These are phyloP conservation scores for Cordyceps militaris DNA, from an alignment of 2,329 filamentous ascomycete genomes.

Conservation along the genomic window DNA sequence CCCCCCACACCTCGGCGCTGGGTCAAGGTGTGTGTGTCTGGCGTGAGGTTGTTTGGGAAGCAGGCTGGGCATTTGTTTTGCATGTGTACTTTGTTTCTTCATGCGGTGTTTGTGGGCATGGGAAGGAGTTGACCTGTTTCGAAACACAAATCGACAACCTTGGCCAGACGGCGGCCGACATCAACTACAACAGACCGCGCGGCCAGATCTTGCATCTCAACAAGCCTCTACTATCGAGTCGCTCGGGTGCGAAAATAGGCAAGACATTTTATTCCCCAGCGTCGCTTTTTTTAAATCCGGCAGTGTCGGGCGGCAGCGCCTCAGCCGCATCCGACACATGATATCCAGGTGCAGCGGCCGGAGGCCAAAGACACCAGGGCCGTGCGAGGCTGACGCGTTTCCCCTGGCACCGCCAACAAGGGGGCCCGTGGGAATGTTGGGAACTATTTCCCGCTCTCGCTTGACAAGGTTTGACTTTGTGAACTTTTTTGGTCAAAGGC, in stretches of 20 bases:
- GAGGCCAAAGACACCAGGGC: background rate
- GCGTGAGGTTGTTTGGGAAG: background rate
- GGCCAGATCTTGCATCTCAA: no score
- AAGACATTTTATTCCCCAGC: no score
- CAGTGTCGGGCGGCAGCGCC: background rate
- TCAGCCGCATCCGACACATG: background rate
- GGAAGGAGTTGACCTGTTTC: background rate
- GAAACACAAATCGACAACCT: no score
- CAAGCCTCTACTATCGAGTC: no score
- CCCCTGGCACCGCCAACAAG: background rate
- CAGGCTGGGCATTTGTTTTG: background rate
- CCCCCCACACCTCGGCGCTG: no score
- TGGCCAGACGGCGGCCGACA: no score
- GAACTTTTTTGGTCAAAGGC: background rate
- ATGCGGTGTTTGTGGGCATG: background rate
- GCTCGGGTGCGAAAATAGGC: no score
- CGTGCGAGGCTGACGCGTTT: slow-evolving; percentile 8
- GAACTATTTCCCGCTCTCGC: background rate
- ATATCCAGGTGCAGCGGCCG: background rate
- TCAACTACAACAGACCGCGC: no score
- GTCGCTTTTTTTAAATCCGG: no score
- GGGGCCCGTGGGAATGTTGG: background rate
- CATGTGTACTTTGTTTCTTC: background rate
- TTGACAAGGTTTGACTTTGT: background rate
- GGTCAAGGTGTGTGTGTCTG: background rate